Evolutionary conservation across 2,329 filamentous ascomycete genomes (phyloP).

Genomic region (Teratosphaeria epicoccoides): DNA sequence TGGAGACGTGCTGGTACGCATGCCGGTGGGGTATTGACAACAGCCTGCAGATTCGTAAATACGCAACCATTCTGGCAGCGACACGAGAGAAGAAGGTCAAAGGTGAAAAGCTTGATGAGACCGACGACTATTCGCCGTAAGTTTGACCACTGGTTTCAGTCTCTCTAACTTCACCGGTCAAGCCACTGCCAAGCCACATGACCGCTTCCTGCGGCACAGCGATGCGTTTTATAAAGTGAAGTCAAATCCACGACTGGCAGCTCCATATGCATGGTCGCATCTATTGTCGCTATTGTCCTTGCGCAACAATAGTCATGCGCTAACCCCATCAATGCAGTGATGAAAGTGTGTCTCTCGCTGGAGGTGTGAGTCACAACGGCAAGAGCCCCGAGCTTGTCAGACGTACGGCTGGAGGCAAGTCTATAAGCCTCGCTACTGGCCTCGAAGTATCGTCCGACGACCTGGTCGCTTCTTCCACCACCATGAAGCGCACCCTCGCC

Average conservation of each 20-base stretch:
- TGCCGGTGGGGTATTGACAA: constrained; percentile 15
- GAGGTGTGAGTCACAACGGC: constrained; percentile 71
- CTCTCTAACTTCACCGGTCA: not conserved
- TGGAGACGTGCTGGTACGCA: constrained; percentile 5
- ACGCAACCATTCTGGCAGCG: constrained; percentile 73
- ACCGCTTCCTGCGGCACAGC: not conserved
- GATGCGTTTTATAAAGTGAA: not conserved
- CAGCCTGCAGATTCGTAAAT: constrained; percentile 55
- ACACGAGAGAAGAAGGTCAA: constrained; percentile 57
- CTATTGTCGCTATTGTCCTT: constrained; percentile 2
- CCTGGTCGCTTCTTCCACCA: constrained; percentile 42
- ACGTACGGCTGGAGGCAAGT: constrained; percentile 61
- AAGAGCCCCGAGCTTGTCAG: constrained; percentile 75
- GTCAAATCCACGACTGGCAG: not conserved
- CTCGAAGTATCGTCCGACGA: constrained; percentile 42
- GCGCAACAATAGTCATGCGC: constrained; percentile 7
- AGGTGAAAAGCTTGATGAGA: constrained; percentile 41
- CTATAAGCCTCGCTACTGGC: constrained; percentile 56
- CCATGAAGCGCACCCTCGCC: constrained; percentile 41
- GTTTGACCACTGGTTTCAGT: not conserved
- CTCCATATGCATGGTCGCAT: not conserved
- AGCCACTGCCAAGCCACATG: not conserved
- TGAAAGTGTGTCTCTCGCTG: constrained; percentile 69
- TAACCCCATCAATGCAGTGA: constrained; percentile 33
- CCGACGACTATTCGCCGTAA: constrained; percentile 42